Base-by-base conservation (phyloP, 148 eudicot species). In the Simmondsia chinensis region DNA sequence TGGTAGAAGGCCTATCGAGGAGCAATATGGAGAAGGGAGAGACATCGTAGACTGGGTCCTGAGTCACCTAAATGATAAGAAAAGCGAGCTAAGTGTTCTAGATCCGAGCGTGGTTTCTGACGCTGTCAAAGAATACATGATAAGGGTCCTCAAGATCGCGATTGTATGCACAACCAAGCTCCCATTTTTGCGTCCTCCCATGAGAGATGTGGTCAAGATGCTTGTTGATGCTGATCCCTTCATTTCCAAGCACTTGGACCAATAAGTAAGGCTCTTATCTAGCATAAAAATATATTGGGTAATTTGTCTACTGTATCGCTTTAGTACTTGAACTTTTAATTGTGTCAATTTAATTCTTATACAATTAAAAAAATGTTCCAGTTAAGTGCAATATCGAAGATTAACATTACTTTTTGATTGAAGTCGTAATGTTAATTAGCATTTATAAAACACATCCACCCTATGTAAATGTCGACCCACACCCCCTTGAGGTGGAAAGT, bases 171-270 rank as follows among this genome's bases (percentile, higher is more conserved):
- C 89, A 22, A 21, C 66, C 9, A 80, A 79, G 55, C 83, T 82
- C 28, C 89, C 99, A 0, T 57, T 65, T 28, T 59, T 79, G 14
- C 71, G 99, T 12, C 99, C 99, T 0, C 56, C 50, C 13, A 91
- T 91, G 96, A 75, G 74, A 50, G 87, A 74, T 11, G 94, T 91
- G n/a, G 93, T 86, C 30, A 91, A 79, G 70, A 86, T 86, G 96
- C 89, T 91, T 0, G 56, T 53, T 4, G 87, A 87, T 60, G 77
- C 71, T 26, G 73, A 79, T 26, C 80, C 84, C 54, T 40, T 43
- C 26, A 26, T 47, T 39, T 30, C 44, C 18, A 57, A 11, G 43
- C 29, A 43, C 16, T 2, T 15, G 2, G 37, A 41, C 14, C 40
- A 33, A 39, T 13, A 34, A 28, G 31, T 28, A 28, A 28, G 9